Percentiles rank a stretch among this genome's conserved stretches.
phyloP scores from a whole-genome alignment of 768 basidiomycete species.

The Aureoboletus auriporus region DNA sequence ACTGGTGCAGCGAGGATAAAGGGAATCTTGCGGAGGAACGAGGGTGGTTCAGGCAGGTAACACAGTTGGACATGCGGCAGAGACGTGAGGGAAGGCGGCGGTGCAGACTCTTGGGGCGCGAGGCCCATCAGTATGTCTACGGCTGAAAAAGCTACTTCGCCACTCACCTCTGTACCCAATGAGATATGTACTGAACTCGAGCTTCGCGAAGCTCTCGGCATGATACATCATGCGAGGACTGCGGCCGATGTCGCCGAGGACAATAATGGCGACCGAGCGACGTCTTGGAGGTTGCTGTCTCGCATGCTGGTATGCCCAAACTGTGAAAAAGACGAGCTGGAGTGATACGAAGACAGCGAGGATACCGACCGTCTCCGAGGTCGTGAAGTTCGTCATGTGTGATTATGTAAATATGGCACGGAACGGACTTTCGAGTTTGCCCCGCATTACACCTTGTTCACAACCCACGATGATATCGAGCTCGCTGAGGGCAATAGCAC shows the following conservation, averaged over 20 bases:
- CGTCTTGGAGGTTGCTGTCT: constrained; percentile 28
- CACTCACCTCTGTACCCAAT: constrained; percentile 81
- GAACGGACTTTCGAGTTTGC: background rate
- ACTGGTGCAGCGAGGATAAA: constrained; percentile 74
- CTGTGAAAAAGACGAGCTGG: constrained; percentile 11
- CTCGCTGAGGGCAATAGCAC: constrained; percentile 12
- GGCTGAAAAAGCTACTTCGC: background rate
- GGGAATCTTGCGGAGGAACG: constrained; percentile 48
- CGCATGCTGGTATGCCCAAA: constrained; percentile 15
- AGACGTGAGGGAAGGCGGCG: constrained; percentile 67
- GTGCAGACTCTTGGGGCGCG: constrained; percentile 59
- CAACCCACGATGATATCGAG: constrained; percentile 18
- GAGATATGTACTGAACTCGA: constrained; percentile 72
- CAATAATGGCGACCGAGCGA: constrained; percentile 82
- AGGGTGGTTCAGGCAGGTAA: constrained; percentile 65
- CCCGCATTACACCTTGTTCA: background rate
- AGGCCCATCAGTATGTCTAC: background rate
- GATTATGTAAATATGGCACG: constrained; percentile 19
- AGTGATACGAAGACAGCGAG: constrained; percentile 8
- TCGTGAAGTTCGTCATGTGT: background rate
- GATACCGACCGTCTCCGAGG: constrained; percentile 1
- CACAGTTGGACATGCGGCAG: constrained; percentile 60
- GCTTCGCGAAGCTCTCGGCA: constrained; percentile 83
- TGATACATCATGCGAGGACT: constrained; percentile 99
- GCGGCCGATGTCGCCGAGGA: constrained; percentile 93